Conservation (phyloP, 169 alveolate species). For the Plasmodium vinckei region DNA sequence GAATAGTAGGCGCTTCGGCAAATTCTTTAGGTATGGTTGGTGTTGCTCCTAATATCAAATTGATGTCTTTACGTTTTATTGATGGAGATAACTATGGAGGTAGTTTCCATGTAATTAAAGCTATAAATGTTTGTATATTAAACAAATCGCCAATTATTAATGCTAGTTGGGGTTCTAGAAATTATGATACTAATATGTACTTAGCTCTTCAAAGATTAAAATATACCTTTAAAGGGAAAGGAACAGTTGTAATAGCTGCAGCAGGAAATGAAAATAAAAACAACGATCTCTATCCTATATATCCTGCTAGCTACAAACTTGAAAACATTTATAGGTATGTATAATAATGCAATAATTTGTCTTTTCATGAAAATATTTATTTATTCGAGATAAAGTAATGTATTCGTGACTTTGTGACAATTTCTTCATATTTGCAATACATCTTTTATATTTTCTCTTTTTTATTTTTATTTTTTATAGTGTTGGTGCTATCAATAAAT, state of each 20-base stretch:
- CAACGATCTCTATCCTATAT: slow-evolving; percentile 40
- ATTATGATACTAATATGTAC: slow-evolving; percentile 31
- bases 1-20: slow-evolving; percentile 78
- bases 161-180: slow-evolving; percentile 75
- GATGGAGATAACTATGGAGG: slow-evolving; percentile 64
- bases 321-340: slow-evolving; percentile 53
- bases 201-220: slow-evolving; percentile 50
- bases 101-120: slow-evolving; percentile 69
- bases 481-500: slow-evolving; percentile 63
- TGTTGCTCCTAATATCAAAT: slow-evolving; percentile 61
- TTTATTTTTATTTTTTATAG: slow-evolving; percentile 14
- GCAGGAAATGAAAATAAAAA: slow-evolving; percentile 61
- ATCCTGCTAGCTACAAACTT: slow-evolving; percentile 45
- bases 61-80: slow-evolving; percentile 69
- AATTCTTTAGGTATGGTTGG: slow-evolving; percentile 69
- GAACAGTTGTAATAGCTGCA: slow-evolving; percentile 43
- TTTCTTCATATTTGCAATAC: not conserved
- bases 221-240: slow-evolving; percentile 57
- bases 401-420: too few relatives aligned
- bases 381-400: too few relatives aligned
- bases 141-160: slow-evolving; percentile 64
- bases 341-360: not conserved
- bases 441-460: not conserved
- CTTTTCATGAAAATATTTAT: too few relatives aligned
- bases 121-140: slow-evolving; percentile 65